Evolutionary conservation across 176 grass and related monocot species (phyloP), one percentile per base, ranked within the genome.

Genomic region (Eleusine indica): DNA sequence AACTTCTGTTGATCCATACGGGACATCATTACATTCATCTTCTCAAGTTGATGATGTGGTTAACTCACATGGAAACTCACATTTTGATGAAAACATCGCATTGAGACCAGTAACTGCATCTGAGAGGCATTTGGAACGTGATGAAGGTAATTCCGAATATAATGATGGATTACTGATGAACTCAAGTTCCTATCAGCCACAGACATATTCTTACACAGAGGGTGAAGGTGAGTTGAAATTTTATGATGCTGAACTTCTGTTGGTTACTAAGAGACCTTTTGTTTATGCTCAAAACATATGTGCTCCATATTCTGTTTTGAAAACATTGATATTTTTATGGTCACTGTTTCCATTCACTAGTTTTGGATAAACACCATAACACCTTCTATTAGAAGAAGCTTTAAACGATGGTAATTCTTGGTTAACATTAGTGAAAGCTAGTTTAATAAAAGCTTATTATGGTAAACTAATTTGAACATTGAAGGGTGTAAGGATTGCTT

Each of bases 171-270:
- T 84, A 39, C 81, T 84, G 78, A 75, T 87, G 66, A 81, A 84
- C 68, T 84, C 80, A 6, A 85, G 72, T 88, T 80, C 85, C 10
- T 94, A 91, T 73, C 66, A 90, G 70, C 86, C 89, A 82, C 89
- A 94, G 46, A 73, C 47, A 13, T 75, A 81, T 78, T 86, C 83
- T 80, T 87, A 71, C 69, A 54, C 84, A 81, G 85, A 88, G 57
- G 80, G 86, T 4, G 88, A 96, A 87, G 87, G 97, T 99, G 89
- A 88, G 66, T 83, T 58, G 56, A 48, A 48, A 77, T 21, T 77
- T 46, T 76, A 67, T 47, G 76, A 6, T 87, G 18, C 47, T 65
- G 62, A 44, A 37, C 62, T 79, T 63, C 13, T 79, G 54, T 71
- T 77, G 66, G 10, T 66, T 82, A 46, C 69, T 46, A 8, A 51